Evolutionary conservation across 495 filamentous ascomycete species (phyloP).

Genomic region (Aspergillus nidulans): DNA sequence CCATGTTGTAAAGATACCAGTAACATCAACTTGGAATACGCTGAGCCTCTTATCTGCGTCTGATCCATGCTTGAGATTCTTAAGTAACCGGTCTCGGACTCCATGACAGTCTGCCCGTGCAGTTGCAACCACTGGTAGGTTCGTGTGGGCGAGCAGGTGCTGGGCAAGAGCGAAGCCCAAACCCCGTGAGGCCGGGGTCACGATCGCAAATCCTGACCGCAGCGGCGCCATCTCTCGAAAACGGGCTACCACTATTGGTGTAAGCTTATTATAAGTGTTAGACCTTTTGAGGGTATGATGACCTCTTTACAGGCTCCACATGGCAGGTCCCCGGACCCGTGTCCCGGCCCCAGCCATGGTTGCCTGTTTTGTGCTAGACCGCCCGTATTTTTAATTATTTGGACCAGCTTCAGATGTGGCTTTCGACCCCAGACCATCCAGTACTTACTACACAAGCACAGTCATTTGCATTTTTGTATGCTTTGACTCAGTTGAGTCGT

Average conservation of each 20-base stretch:
- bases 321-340: no score
- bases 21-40: conserved; percentile 57
- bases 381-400: neutral
- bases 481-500: no score
- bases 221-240: conserved; percentile 12
- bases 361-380: neutral
- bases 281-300: no score
- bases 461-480: conserved; percentile 7
- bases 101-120: conserved; percentile 53
- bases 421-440: neutral
- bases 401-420: neutral
- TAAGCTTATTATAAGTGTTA: no score
- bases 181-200: conserved; percentile 66
- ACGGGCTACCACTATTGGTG: no score
- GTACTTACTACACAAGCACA: neutral
- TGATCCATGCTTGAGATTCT: conserved; percentile 30
- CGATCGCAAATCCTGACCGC: conserved; percentile 20
- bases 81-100: conserved; percentile 50
- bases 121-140: conserved; percentile 67
- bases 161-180: conserved; percentile 69
- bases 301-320: no score
- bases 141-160: conserved; percentile 60
- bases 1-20: conserved; percentile 32
- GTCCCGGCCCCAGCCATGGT: neutral
- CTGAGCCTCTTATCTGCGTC: conserved; percentile 46